These are phyloP conservation scores for Lepiota brunneoincarnata DNA, from an alignment of 768 basidiomycete species.

Conservation along the genomic window DNA sequence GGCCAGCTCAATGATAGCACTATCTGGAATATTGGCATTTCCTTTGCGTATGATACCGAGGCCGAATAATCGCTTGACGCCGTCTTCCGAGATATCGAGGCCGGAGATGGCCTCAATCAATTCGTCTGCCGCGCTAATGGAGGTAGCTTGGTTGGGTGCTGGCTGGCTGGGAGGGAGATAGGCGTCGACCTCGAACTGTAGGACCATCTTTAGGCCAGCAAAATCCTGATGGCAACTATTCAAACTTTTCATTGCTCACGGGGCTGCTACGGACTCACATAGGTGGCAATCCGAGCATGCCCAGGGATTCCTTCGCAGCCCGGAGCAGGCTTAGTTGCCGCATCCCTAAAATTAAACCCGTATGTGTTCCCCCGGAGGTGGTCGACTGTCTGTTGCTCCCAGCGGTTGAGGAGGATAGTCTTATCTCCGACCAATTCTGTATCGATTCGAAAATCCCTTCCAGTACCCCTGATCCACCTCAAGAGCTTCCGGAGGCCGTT, in stretches of 20 bases:
- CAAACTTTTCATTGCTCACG: slow-evolving; percentile 1
- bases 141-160: slow-evolving; percentile 12
- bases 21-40: slow-evolving; percentile 31
- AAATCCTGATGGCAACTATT: slow-evolving; percentile 40
- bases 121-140: slow-evolving; percentile 31
- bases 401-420: slow-evolving; percentile 63
- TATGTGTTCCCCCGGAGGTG: slow-evolving; percentile 38
- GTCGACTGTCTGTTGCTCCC: slow-evolving; percentile 39
- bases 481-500: slow-evolving; percentile 64
- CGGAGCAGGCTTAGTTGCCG: slow-evolving; percentile 39
- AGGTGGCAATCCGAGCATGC: slow-evolving; percentile 61
- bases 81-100: slow-evolving; percentile 23
- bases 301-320: slow-evolving; percentile 50
- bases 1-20: slow-evolving; percentile 43
- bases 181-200: slow-evolving; percentile 27
- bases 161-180: slow-evolving; percentile 15
- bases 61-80: not conserved
- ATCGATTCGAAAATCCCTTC: slow-evolving; percentile 65
- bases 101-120: slow-evolving; percentile 29
- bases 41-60: slow-evolving; percentile 28
- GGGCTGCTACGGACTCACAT: slow-evolving; percentile 39
- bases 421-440: slow-evolving; percentile 56
- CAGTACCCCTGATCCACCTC: slow-evolving; percentile 42
- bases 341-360: slow-evolving; percentile 62
- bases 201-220: slow-evolving; percentile 34